Evolutionary conservation across 768 basidiomycete species (phyloP).

Genomic region (Boletus sensibilis): DNA sequence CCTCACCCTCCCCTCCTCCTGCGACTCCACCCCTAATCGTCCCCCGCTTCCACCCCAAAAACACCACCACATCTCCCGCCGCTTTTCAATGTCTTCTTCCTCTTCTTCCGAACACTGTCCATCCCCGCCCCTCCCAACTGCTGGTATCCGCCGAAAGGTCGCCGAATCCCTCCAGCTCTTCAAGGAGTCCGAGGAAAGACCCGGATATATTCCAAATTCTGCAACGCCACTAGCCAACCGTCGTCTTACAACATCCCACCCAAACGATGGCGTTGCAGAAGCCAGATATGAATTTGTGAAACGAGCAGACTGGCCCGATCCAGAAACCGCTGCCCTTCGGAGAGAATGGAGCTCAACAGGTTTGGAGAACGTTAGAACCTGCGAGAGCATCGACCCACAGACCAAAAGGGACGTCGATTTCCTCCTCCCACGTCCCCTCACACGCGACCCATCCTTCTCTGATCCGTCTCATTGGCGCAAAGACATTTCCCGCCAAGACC

Average conservation of each 20-base stretch:
- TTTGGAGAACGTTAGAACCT: constrained; percentile 54
- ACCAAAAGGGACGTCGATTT: constrained; percentile 25
- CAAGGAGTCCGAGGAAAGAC: constrained; percentile 60
- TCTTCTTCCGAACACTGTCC: constrained; percentile 13
- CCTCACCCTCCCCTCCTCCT: constrained; percentile 34
- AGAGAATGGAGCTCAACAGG: constrained; percentile 66
- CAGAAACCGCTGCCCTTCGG: constrained; percentile 67
- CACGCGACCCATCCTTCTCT: constrained; percentile 43
- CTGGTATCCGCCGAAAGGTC: constrained; percentile 75
- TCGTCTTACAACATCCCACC: constrained; percentile 35
- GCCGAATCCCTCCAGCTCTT: constrained; percentile 80
- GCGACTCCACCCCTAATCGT: constrained; percentile 11
- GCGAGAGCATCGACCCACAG: constrained; percentile 40
- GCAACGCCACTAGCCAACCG: constrained; percentile 30
- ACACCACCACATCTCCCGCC: constrained; percentile 35
- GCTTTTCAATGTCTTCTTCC: constrained; percentile 28
- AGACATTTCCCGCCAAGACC: constrained; percentile 45
- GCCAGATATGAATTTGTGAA: constrained; percentile 80
- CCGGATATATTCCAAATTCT: constrained; percentile 26
- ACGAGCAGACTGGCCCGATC: constrained; percentile 82
- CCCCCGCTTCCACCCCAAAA: constrained; percentile 26
- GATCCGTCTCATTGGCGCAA: constrained; percentile 61
- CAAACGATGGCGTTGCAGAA: constrained; percentile 56
- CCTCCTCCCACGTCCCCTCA: constrained; percentile 32
- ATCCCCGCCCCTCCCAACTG: constrained; percentile 12